These are phyloP conservation scores for Cladobotryum protrusum DNA, from an alignment of 2,329 filamentous ascomycete species.

Conservation along the genomic window DNA sequence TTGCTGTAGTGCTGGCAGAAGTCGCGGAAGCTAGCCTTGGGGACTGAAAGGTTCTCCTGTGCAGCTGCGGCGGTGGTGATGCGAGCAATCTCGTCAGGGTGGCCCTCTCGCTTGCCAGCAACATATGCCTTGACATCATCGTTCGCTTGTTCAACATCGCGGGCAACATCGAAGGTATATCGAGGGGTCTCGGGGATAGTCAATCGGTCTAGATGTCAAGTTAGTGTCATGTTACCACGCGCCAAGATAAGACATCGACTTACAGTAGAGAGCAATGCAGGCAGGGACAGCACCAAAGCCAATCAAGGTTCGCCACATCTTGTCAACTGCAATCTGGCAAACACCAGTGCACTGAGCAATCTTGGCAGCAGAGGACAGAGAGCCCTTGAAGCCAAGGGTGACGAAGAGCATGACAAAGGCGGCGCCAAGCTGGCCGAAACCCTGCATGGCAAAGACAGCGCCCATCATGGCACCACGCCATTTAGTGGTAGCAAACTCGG, in stretches of 20 bases:
- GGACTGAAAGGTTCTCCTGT: constrained; percentile 50
- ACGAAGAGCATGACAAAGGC: constrained; percentile 72
- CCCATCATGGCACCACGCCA: constrained; percentile 86
- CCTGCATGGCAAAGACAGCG: constrained; percentile 81
- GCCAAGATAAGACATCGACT: constrained; percentile 11
- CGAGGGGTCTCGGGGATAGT: constrained; percentile 85
- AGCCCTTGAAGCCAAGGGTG: constrained; percentile 63
- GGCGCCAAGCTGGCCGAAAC: constrained; percentile 70
- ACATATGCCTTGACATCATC: constrained; percentile 73
- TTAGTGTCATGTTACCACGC: background rate
- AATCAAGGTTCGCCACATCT: constrained; percentile 80
- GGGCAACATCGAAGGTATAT: constrained; percentile 77
- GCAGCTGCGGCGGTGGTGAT: constrained; percentile 50
- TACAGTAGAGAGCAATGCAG: constrained; percentile 71
- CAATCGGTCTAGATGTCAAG: constrained; percentile 43
- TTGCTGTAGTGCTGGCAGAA: constrained; percentile 65
- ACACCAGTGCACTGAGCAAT: constrained; percentile 46
- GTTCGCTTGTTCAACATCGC: constrained; percentile 66
- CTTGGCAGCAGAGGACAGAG: constrained; percentile 46
- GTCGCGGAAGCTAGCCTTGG: constrained; percentile 66
- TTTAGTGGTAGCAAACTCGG: constrained; percentile 76
- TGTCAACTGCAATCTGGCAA: constrained; percentile 55
- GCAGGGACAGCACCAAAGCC: constrained; percentile 76
- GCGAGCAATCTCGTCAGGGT: constrained; percentile 62
- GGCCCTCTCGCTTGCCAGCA: constrained; percentile 53